Percentiles rank a stretch among this genome's conserved stretches.
phyloP scores from a whole-genome alignment of 2,329 filamentous ascomycete genomes.

The Alternaria triticimaculans region DNA sequence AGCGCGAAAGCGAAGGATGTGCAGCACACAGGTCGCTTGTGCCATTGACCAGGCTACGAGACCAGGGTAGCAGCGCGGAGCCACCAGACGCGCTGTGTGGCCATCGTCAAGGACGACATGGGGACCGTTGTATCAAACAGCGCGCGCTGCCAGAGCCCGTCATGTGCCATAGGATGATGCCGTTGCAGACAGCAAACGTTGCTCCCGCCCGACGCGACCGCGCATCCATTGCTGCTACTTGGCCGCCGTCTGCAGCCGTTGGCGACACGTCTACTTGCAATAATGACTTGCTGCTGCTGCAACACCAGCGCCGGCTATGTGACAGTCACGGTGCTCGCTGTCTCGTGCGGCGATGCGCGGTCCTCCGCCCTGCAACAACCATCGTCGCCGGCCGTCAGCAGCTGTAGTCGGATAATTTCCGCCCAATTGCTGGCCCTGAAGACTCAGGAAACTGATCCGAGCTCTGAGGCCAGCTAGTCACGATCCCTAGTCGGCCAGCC shows the following conservation, averaged over 20 bases:
- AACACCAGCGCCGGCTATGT: neutral
- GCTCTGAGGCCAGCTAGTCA: constrained; percentile 14
- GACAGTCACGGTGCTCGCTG: constrained; percentile 11
- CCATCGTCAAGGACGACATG: constrained; percentile 14
- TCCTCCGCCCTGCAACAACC: constrained; percentile 20
- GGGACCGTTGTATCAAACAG: constrained; percentile 22
- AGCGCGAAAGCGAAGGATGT: constrained; percentile 24
- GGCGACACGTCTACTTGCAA: constrained; percentile 7
- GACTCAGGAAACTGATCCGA: constrained; percentile 27
- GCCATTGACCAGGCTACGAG: constrained; percentile 32
- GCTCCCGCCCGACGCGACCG: constrained; percentile 18
- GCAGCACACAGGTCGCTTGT: constrained; percentile 32
- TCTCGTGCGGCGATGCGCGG: constrained; percentile 29
- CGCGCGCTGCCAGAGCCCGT: constrained; percentile 8
- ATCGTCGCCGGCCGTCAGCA: constrained; percentile 16
- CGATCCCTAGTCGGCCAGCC: constrained; percentile 17
- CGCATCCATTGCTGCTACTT: neutral
- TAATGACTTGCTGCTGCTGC: constrained; percentile 3
- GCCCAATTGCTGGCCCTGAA: constrained; percentile 29
- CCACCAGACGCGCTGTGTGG: constrained; percentile 31
- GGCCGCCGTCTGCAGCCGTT: neutral
- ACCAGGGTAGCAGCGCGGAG: constrained; percentile 18
- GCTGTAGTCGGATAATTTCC: constrained; percentile 34
- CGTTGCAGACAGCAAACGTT: constrained; percentile 32
- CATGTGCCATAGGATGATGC: constrained; percentile 14